These are phyloP conservation scores for Tylopilus sp. DNA, from an alignment of 768 basidiomycete genomes.

Conservation along the genomic window DNA sequence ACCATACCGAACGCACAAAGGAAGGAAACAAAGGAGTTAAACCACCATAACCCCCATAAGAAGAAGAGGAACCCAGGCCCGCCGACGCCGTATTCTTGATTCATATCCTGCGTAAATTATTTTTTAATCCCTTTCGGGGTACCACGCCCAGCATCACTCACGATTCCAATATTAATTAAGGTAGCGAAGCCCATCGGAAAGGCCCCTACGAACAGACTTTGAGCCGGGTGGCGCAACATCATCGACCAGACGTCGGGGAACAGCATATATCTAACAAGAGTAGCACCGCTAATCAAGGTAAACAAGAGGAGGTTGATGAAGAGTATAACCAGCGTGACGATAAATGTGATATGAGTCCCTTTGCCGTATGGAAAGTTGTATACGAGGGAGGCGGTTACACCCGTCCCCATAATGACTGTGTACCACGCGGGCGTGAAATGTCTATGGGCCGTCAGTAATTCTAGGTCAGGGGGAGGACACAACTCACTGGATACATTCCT, in stretches of 20 bases:
- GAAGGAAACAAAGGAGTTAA: constrained; percentile 41
- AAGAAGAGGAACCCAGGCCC: constrained; percentile 37
- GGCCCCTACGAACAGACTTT: constrained; percentile 44
- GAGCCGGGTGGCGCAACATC: constrained; percentile 45
- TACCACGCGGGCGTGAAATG: constrained; percentile 49
- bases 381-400: constrained; percentile 38
- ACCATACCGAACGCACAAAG: constrained; percentile 47
- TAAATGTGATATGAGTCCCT: constrained; percentile 30
- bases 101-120: constrained; percentile 21
- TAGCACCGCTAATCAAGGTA: constrained; percentile 30
- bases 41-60: constrained; percentile 53
- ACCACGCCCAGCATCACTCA: constrained; percentile 17
- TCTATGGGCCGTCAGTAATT: constrained; percentile 19
- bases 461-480: background rate
- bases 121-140: background rate
- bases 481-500: constrained; percentile 34
- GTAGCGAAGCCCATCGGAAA: constrained; percentile 46
- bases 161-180: constrained; percentile 39
- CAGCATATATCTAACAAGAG: constrained; percentile 38
- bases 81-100: constrained; percentile 37
- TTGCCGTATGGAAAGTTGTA: constrained; percentile 43
- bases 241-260: constrained; percentile 42
- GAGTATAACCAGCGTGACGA: constrained; percentile 37
- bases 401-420: constrained; percentile 48
- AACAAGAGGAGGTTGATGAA: constrained; percentile 41